phyloP scores from a whole-genome alignment of 2,329 filamentous ascomycete species.

The Colletotrichum melonis region DNA sequence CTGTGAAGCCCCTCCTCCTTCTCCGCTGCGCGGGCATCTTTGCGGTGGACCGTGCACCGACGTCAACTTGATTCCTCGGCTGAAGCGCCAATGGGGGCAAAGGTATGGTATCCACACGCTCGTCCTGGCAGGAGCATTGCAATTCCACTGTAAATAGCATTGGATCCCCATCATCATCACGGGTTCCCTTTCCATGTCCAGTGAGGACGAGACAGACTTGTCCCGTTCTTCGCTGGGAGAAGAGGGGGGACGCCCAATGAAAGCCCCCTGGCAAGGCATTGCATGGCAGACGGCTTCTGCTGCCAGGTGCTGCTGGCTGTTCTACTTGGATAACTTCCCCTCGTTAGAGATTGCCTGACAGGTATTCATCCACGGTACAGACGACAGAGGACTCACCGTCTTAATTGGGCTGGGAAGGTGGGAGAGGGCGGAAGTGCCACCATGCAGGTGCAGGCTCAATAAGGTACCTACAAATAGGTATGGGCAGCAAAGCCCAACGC shows the following conservation, averaged over 20 bases:
- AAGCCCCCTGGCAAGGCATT: conserved; percentile 17
- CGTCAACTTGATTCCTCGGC: conserved; percentile 6
- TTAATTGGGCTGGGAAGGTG: background rate
- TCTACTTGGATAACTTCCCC: background rate
- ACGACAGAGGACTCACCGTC: background rate
- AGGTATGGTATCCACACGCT: conserved; percentile 13
- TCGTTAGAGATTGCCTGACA: conserved; percentile 15
- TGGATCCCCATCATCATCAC: conserved; percentile 18
- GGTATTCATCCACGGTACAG: background rate
- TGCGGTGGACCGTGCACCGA: conserved; percentile 25
- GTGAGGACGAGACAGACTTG: conserved; percentile 17
- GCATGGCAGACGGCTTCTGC: conserved; percentile 9
- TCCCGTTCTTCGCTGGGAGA: conserved; percentile 8
- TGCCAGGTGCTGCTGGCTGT: background rate
- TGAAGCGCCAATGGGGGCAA: conserved; percentile 13
- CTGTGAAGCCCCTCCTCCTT: conserved; percentile 24
- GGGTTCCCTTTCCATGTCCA: conserved; percentile 12
- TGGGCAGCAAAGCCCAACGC: background rate
- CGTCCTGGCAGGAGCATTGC: conserved; percentile 24
- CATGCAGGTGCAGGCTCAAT: background rate
- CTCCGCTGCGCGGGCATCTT: conserved; percentile 21
- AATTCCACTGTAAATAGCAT: conserved; percentile 30
- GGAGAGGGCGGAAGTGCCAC: background rate
- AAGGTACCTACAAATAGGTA: background rate
- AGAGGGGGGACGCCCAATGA: conserved; percentile 5